Conservation (phyloP, 371 early-diverging fungal genomes). For the Apophysomyces sp. region DNA sequence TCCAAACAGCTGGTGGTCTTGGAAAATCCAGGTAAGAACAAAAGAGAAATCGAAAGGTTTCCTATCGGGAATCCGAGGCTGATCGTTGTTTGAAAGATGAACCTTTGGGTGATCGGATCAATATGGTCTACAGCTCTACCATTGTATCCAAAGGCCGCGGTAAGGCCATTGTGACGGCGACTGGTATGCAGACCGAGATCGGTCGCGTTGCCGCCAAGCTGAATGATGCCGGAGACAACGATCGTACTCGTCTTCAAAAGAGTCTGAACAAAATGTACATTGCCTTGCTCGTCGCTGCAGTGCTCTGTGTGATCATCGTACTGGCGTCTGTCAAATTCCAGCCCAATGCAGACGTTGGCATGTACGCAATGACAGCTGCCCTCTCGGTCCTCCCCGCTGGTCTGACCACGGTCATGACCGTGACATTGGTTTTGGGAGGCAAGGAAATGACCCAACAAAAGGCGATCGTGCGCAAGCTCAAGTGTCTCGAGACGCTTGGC, state of each 20-base stretch:
- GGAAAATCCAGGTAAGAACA: slow-evolving; percentile 17
- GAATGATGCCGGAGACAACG: slow-evolving; percentile 55
- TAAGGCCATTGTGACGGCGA: slow-evolving; percentile 72
- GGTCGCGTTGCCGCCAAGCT: slow-evolving; percentile 85
- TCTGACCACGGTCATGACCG: slow-evolving; percentile 86
- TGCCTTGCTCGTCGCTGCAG: slow-evolving; percentile 57
- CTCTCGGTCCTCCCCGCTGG: slow-evolving; percentile 97
- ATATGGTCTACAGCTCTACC: slow-evolving; percentile 61
- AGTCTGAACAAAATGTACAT: slow-evolving; percentile 68
- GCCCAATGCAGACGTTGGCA: slow-evolving; percentile 20
- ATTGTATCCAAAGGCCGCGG: slow-evolving; percentile 39
- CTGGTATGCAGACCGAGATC: slow-evolving; percentile 83
- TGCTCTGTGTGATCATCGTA: slow-evolving; percentile 46
- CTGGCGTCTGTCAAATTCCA: slow-evolving; percentile 25
- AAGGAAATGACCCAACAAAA: slow-evolving; percentile 79
- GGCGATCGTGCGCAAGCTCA: slow-evolving; percentile 42
- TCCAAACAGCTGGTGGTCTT: slow-evolving; percentile 46
- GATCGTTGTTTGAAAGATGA: slow-evolving; percentile 21
- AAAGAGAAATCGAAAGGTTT: background rate
- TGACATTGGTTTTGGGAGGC: slow-evolving; percentile 90
- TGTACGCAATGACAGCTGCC: slow-evolving; percentile 55
- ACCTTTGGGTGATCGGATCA: slow-evolving; percentile 53
- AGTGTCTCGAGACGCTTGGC: slow-evolving; percentile 79
- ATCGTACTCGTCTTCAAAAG: slow-evolving; percentile 73
- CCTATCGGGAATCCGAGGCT: too few relatives aligned